Base-by-base conservation (phyloP, 2,329 filamentous ascomycete genomes). In the Hypoxylon sp. region DNA sequence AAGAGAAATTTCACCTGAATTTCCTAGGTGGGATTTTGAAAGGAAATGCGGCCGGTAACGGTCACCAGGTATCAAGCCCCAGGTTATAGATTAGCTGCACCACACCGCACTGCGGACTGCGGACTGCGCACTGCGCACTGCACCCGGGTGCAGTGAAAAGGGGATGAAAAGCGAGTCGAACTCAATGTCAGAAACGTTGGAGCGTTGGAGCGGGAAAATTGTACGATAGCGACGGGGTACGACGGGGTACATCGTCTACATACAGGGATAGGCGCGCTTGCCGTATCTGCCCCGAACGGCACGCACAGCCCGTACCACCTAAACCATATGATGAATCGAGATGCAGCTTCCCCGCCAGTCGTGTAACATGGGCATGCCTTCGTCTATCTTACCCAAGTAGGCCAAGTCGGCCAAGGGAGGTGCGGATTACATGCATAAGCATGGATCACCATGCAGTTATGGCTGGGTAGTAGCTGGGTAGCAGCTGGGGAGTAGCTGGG, bases 321-420 rank as follows among this genome's bases (percentile, higher is more conserved):
- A 40, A 56, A 56, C 33, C 30, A 20, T 51, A 53, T 44, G 27
- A 55, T 55, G 51, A 50, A 56, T 68, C 59, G 37, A 64, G 60
- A 64, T 56, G 49, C 49, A 64, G 33, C 30, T 55, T 58, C 66
- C 61, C 61, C 61, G 61, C 61, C 25, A 30, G 51, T 59, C 20
- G 66, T 68, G 61, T 55, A 61, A 68, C 66, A 57, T 30, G 17
- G 40, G 56, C 30, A 42, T 48, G 14, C 10, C 17, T 37, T 49
- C 22, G 31, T 22, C 13, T 58, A 61, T 35, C 42, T 56, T 63
- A 50, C 59, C 30, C 11, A 40, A 48, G 13, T 55, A 48, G 40
- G 59, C 20, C 30, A 40, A 48, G 13, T 55, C 37, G 40, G 59
- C 20, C 30, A 8, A 42, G 20, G 30, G 20, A 57, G n/a, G 61